Percentiles rank a stretch among this genome's conserved stretches.
Conservation (phyloP, 805 yeast genomes). For the Sungouiozyma intestinalis region DNA sequence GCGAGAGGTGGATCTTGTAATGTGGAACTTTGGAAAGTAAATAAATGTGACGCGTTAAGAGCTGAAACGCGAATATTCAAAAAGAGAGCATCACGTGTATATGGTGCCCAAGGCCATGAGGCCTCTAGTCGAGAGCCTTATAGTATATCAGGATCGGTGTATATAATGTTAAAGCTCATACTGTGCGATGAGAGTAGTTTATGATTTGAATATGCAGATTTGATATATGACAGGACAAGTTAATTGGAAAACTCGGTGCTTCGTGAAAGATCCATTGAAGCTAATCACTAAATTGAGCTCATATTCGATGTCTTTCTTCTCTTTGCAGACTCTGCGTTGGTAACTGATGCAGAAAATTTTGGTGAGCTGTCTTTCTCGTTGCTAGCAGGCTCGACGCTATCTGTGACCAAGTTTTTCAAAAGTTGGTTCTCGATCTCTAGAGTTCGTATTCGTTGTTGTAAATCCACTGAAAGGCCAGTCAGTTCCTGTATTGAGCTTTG, state of each 20-base stretch:
- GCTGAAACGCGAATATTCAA: background rate
- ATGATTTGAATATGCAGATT: too few relatives aligned
- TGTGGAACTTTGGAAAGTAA: background rate
- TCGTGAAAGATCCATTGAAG: too few relatives aligned
- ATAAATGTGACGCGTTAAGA: background rate
- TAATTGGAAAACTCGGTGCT: too few relatives aligned
- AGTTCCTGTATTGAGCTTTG: slow-evolving; percentile 66
- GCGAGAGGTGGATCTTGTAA: too few relatives aligned
- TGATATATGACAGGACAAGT: too few relatives aligned
- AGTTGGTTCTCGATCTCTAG: slow-evolving; percentile 89
- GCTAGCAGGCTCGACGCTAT: slow-evolving; percentile 30
- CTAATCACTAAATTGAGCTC: too few relatives aligned
- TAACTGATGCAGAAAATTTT: background rate
- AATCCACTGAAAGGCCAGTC: slow-evolving; percentile 49
- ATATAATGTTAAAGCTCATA: too few relatives aligned
- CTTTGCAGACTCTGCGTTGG: background rate
- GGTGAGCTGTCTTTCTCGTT: slow-evolving; percentile 33
- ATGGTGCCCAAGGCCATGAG: too few relatives aligned
- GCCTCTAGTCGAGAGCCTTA: too few relatives aligned
- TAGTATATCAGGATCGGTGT: too few relatives aligned
- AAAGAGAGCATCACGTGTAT: background rate
- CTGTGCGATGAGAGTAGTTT: too few relatives aligned
- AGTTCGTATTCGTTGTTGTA: slow-evolving; percentile 69
- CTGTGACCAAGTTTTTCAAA: slow-evolving; percentile 58
- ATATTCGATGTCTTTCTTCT: background rate